Percentiles rank a stretch among this genome's conserved stretches.
Conservation (phyloP, 2,329 filamentous ascomycete genomes). For the Aspergillus sp. region DNA sequence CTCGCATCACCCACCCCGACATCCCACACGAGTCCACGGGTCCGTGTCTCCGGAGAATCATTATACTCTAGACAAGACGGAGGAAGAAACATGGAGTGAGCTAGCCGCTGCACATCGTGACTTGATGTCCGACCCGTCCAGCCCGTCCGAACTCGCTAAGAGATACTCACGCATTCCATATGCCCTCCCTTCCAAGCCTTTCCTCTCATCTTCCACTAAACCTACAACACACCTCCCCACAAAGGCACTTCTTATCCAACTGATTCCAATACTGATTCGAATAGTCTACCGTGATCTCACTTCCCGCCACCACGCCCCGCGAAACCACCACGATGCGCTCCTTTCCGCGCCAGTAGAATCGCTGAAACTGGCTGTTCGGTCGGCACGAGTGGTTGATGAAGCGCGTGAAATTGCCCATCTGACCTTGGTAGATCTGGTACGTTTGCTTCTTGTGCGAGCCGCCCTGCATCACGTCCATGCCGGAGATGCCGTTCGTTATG, state of each 20-base stretch:
- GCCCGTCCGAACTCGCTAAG: too few relatives aligned
- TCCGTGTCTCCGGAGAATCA: too few relatives aligned
- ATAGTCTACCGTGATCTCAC: slow-evolving; percentile 60
- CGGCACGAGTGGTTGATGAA: slow-evolving; percentile 61
- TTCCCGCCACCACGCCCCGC: slow-evolving; percentile 53
- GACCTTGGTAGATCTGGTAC: slow-evolving; percentile 61
- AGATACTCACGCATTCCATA: not conserved
- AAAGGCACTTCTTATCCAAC: slow-evolving; percentile 56
- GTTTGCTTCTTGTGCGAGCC: slow-evolving; percentile 30
- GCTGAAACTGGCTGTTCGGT: slow-evolving; percentile 57
- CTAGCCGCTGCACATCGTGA: too few relatives aligned
- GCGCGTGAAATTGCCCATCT: slow-evolving; percentile 56
- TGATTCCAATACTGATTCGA: slow-evolving; percentile 59
- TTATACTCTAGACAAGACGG: too few relatives aligned
- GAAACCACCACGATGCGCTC: slow-evolving; percentile 58
- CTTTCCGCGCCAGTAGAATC: slow-evolving; percentile 57
- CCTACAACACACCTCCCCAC: slow-evolving; percentile 52
- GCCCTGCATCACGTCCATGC: slow-evolving; percentile 57
- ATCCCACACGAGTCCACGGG: too few relatives aligned
- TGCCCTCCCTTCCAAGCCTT: not conserved
- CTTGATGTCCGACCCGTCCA: too few relatives aligned
- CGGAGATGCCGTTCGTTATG: slow-evolving; percentile 53
- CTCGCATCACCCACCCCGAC: not conserved
- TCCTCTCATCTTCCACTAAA: slow-evolving; percentile 10
- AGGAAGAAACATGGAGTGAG: too few relatives aligned